Evolutionary conservation across 176 grass and related monocot genomes (phyloP), one percentile per base, ranked within the genome.

Genomic region (Bolboschoenus planiculmis): DNA sequence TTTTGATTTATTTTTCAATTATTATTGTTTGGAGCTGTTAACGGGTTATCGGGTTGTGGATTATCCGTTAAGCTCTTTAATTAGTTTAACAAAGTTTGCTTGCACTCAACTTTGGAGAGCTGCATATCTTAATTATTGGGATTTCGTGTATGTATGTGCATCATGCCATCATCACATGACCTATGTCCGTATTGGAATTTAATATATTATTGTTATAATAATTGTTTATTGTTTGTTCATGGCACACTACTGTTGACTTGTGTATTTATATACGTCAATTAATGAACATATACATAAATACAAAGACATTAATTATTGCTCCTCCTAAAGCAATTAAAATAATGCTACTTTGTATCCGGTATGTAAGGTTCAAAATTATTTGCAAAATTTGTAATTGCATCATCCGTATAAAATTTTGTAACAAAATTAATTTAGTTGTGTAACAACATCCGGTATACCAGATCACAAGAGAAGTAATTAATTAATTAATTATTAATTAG

Each of bases 61-160:
- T 23, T 20, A 36, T 55, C 46, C 75, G 23, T 56, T 80, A 80
- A 16, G 30, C 10, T 80, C 13, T 15, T 33, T 53, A 16, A 50
- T 78, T 37, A 13, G 20, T 39, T 60, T 13, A 23, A 15, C 43
- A 37, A 16, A 60, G 36, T 59, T 40, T 63, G 78, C 56, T 81
- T 81, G 78, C 58, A 81, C 78, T 81, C 78, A 63, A 81, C 78
- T 62, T 30, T 79, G 47, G 34, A 79, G n/a, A 23, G 77, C 51
- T 35, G 77, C 20, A 81, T 44, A 61, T 60, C 0, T 81, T n/a
- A 57, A 48, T 5, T 57, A 23, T 77, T 13, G 43, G 56, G 16
- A 62, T 63, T 81, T 61, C 78, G 40, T 16, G 63, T 27, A 48
- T 5, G 4, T 62, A 30, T 59, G 13, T 81, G 78, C 56, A 81